Evolutionary conservation across 1,139 yeast species (phyloP).

Genomic region (Magnusiomyces clavatus): DNA sequence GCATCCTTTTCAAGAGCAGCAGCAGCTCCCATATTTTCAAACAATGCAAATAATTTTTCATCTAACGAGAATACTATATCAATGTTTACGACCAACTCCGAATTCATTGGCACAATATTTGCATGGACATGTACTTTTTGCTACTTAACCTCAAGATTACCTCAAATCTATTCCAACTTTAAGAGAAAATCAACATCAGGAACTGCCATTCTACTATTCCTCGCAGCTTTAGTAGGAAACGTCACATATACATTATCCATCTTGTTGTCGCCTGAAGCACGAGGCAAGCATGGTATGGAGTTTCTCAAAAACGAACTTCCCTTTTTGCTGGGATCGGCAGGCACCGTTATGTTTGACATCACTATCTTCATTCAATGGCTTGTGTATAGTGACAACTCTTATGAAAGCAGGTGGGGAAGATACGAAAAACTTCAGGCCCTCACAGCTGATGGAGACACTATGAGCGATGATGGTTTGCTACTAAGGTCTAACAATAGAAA

Average conservation of each 20-base stretch:
- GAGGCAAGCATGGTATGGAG: conserved; percentile 32
- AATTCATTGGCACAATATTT: conserved; percentile 43
- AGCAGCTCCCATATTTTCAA: conserved; percentile 16
- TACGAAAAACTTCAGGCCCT: neutral
- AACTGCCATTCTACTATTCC: conserved; percentile 67
- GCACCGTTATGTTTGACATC: conserved; percentile 73
- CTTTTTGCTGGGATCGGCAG: conserved; percentile 77
- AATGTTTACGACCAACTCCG: conserved; percentile 9
- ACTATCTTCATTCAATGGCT: conserved; percentile 61
- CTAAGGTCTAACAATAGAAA: neutral
- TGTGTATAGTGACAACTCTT: conserved; percentile 26
- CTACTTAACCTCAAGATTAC: conserved; percentile 73
- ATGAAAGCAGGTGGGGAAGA: neutral
- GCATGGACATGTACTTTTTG: conserved; percentile 81
- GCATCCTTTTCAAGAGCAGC: conserved; percentile 25
- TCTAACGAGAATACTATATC: too few relatives aligned
- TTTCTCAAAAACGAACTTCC: conserved; percentile 71
- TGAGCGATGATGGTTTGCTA: neutral
- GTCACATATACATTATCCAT: conserved; percentile 73
- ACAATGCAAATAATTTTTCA: too few relatives aligned
- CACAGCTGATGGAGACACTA: neutral
- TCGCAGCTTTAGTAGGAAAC: conserved; percentile 75
- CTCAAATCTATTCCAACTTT: conserved; percentile 75
- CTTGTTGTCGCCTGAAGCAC: conserved; percentile 38
- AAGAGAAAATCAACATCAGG: conserved; percentile 76